These are phyloP conservation scores for Boeremia lycopersici DNA, from an alignment of 2,329 filamentous ascomycete genomes.

Conservation along the genomic window DNA sequence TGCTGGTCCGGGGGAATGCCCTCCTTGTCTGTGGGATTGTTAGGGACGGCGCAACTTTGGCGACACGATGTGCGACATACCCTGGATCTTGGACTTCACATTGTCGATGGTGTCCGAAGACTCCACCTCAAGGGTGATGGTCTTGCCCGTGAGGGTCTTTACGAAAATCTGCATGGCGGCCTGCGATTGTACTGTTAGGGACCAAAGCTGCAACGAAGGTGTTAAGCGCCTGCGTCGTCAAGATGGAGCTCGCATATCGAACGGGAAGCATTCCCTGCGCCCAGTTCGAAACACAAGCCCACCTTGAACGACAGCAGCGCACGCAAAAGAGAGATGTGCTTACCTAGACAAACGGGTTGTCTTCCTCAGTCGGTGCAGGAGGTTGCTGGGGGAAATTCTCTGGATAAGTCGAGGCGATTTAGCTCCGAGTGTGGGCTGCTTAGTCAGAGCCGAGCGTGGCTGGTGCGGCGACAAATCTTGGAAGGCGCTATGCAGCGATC, in stretches of 20 bases:
- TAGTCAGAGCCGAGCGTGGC: conserved; percentile 22
- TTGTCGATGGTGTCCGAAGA: conserved; percentile 99
- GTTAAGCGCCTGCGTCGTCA: neutral
- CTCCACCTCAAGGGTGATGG: conserved; percentile 99
- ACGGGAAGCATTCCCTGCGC: neutral
- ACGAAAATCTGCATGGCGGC: conserved; percentile 59
- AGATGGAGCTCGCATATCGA: neutral
- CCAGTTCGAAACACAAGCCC: neutral
- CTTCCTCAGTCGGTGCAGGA: conserved; percentile 64
- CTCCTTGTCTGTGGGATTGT: conserved; percentile 85
- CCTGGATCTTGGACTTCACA: conserved; percentile 96
- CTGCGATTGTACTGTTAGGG: conserved; percentile 31
- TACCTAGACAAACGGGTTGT: conserved; percentile 64
- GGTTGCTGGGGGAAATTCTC: conserved; percentile 23
- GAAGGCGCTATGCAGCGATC: conserved; percentile 5
- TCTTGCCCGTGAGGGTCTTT: conserved; percentile 92
- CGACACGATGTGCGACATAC: conserved; percentile 48
- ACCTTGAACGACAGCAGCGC: neutral
- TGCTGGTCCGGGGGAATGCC: conserved; percentile 99
- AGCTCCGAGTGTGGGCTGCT: conserved; percentile 30
- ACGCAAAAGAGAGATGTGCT: conserved; percentile 26
- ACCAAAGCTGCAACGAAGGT: neutral
- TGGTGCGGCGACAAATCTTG: conserved; percentile 11
- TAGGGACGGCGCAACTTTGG: conserved; percentile 19
- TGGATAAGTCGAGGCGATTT: conserved; percentile 19